Evolutionary conservation across 176 grass and related monocot genomes (phyloP).

Genomic region (Rhynchospora breviuscula): DNA sequence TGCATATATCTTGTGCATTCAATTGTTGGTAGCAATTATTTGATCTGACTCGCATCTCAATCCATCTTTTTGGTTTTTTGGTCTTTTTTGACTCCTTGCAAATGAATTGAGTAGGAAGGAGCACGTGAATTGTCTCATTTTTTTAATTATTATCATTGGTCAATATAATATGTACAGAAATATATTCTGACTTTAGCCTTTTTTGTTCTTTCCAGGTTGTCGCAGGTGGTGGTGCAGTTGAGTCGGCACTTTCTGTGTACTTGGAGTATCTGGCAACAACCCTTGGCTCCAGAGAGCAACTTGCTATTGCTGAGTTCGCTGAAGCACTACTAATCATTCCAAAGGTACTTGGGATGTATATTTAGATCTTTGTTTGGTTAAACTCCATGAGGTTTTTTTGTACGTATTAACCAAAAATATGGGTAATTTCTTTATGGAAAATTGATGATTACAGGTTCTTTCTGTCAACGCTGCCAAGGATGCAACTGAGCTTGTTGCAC

Average conservation of each 20-base stretch:
- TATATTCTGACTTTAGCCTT: not conserved
- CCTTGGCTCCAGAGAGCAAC: slow-evolving; percentile 72
- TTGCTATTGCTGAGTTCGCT: slow-evolving; percentile 74
- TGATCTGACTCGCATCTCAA: not conserved
- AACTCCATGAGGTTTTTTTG: not conserved
- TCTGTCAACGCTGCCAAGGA: slow-evolving; percentile 94
- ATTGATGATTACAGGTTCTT: slow-evolving; percentile 40
- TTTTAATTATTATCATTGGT: not conserved
- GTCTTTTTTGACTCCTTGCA: not conserved
- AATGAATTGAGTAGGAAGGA: not conserved
- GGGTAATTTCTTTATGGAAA: slow-evolving; percentile 8
- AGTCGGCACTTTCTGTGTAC: slow-evolving; percentile 82
- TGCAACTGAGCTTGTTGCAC: slow-evolving; percentile 78
- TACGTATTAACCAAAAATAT: not conserved
- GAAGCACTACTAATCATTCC: slow-evolving; percentile 84
- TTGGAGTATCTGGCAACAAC: slow-evolving; percentile 85
- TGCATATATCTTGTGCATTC: not conserved
- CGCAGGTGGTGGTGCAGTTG: slow-evolving; percentile 88
- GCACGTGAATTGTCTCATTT: not conserved
- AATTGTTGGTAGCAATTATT: not conserved
- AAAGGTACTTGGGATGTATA: slow-evolving; percentile 41
- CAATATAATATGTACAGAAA: not conserved
- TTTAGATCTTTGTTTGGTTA: not conserved
- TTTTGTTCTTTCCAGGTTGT: slow-evolving; percentile 47
- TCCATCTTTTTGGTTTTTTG: not conserved